Percentiles rank a stretch among this genome's conserved stretches.
Evolutionary conservation across 2,329 filamentous ascomycete genomes (phyloP).

Genomic region (Verticillium nonalfalfae): DNA sequence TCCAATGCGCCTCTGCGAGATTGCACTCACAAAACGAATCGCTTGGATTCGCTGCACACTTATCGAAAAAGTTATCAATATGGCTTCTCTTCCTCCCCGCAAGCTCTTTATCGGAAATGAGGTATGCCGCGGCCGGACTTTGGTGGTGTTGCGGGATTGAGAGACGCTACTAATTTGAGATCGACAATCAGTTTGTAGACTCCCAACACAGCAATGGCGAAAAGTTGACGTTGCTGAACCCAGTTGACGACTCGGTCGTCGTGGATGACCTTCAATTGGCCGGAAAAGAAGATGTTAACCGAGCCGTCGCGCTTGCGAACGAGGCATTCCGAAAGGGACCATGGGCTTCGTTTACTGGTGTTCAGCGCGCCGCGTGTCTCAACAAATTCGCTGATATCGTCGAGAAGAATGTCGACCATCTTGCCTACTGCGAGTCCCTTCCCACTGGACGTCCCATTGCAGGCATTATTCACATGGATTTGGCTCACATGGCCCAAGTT

Average conservation of each 20-base stretch:
- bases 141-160: not conserved
- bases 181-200: not conserved
- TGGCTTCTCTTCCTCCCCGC: not conserved
- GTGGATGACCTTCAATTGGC: not conserved
- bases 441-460: not conserved
- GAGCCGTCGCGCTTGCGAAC: not conserved
- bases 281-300: not conserved
- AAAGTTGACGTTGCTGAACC: not conserved
- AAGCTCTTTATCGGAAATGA: not conserved
- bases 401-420: not conserved
- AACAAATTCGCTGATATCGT: not conserved
- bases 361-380: not conserved
- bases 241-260: not conserved
- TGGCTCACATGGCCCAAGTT: not conserved
- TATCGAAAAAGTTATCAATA: not conserved
- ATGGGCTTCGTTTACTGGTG: not conserved
- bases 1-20: not conserved
- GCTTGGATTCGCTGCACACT: not conserved
- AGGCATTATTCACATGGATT: not conserved
- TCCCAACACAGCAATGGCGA: not conserved
- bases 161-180: not conserved
- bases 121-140: not conserved
- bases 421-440: not conserved
- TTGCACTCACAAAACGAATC: not conserved
- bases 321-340: not conserved